Percentiles rank a stretch among this genome's conserved stretches.
These are phyloP conservation scores for Fusarium floridanum DNA, from an alignment of 2,329 filamentous ascomycete genomes.

Conservation along the genomic window DNA sequence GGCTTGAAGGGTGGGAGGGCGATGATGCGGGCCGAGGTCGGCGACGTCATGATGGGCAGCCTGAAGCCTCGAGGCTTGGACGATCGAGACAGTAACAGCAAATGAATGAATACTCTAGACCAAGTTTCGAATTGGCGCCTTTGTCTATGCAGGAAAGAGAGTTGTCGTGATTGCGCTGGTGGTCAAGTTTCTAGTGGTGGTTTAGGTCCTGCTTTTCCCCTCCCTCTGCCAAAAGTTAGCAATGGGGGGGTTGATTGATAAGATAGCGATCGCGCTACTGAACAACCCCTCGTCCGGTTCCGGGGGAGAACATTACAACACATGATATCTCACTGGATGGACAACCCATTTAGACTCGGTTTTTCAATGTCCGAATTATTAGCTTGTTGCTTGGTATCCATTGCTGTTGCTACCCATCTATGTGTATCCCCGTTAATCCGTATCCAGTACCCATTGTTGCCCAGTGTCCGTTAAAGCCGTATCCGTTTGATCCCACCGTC, in stretches of 20 bases:
- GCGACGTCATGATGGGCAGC: conserved; percentile 40
- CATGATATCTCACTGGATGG: conserved; percentile 10
- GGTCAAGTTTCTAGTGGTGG: background rate
- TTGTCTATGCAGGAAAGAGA: background rate
- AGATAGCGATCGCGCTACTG: conserved; percentile 35
- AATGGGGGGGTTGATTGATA: conserved; percentile 33
- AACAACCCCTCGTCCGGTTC: conserved; percentile 33
- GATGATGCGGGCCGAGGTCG: conserved; percentile 52
- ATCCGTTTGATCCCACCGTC: background rate
- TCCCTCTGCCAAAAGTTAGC: conserved; percentile 34
- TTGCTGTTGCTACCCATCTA: background rate
- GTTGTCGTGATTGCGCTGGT: conserved; percentile 11
- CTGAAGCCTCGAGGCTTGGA: background rate
- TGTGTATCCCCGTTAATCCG: background rate
- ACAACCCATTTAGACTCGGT: background rate
- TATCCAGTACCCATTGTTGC: background rate
- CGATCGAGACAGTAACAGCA: background rate
- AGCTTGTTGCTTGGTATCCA: background rate
- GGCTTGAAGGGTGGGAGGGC: conserved; percentile 66
- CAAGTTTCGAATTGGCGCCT: background rate
- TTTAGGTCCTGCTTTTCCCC: conserved; percentile 29
- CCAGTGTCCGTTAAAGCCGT: background rate
- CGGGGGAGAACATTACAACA: conserved; percentile 4
- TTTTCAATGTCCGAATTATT: background rate
- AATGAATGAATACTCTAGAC: background rate